phyloP scores from a whole-genome alignment of 2,329 filamentous ascomycete genomes.

The Paraphoma sp. region DNA sequence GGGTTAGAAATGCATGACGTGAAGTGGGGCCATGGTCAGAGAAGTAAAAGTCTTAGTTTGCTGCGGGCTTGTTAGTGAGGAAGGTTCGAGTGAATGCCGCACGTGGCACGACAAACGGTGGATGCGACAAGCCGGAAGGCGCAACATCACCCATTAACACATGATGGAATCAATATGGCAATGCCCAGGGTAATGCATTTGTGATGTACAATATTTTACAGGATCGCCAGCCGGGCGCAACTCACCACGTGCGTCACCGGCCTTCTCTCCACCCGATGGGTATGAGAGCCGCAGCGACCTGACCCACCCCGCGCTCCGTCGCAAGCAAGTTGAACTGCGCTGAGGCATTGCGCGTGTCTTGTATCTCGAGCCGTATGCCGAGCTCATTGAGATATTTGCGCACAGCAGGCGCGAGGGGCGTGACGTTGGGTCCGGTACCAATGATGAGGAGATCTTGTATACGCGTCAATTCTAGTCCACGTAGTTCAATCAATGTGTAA shows the following conservation, averaged over 20 bases:
- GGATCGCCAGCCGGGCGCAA: not conserved
- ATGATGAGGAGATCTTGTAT: slow-evolving; percentile 80
- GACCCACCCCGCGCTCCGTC: slow-evolving; percentile 86
- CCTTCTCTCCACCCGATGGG: slow-evolving; percentile 80
- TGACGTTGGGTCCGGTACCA: slow-evolving; percentile 79
- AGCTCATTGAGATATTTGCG: slow-evolving; percentile 74
- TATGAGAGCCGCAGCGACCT: slow-evolving; percentile 86
- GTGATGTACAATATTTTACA: slow-evolving; percentile 15
- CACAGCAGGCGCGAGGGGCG: slow-evolving; percentile 78
- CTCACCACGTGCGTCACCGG: slow-evolving; percentile 13
- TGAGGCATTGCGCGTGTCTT: slow-evolving; percentile 92
- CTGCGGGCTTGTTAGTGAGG: not conserved
- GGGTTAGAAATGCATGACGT: not conserved
- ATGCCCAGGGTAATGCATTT: not conserved
- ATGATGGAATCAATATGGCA: not conserved
- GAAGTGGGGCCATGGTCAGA: not conserved
- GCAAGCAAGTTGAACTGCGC: slow-evolving; percentile 94
- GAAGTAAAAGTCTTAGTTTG: not conserved
- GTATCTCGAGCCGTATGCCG: slow-evolving; percentile 84
- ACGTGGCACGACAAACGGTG: not conserved
- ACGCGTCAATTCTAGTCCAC: slow-evolving; percentile 17
- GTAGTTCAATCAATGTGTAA: not conserved
- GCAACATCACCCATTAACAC: not conserved
- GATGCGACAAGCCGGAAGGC: not conserved
- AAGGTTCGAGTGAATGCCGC: not conserved